Percentiles rank a stretch among this genome's conserved stretches.
Evolutionary conservation across 2,329 filamentous ascomycete genomes (phyloP).

Genomic region (Didymella pomorum): DNA sequence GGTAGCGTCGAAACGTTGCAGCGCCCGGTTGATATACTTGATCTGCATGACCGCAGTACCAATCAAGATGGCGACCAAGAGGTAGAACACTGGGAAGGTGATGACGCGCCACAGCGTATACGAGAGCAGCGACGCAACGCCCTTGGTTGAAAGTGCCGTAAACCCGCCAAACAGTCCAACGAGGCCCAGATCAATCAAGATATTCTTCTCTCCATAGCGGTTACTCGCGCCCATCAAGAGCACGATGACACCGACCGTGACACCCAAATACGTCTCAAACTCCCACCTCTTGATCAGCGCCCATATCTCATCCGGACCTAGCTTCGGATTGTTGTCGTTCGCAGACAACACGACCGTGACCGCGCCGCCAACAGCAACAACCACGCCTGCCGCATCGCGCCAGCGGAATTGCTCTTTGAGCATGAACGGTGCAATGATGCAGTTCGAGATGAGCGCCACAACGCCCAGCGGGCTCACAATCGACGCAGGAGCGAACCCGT

Average conservation of each 20-base stretch:
- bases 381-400: slow-evolving; percentile 85
- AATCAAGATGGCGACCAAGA: slow-evolving; percentile 79
- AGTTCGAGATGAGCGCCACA: slow-evolving; percentile 96
- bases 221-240: slow-evolving; percentile 83
- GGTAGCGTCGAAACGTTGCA: slow-evolving; percentile 95
- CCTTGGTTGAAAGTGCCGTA: slow-evolving; percentile 96
- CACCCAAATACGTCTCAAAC: slow-evolving; percentile 87
- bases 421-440: slow-evolving; percentile 92
- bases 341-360: slow-evolving; percentile 94
- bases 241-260: slow-evolving; percentile 77
- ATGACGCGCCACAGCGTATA: slow-evolving; percentile 89
- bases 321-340: slow-evolving; percentile 85
- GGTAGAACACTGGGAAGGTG: slow-evolving; percentile 90
- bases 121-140: slow-evolving; percentile 92
- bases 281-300: slow-evolving; percentile 84
- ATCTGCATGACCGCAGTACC: slow-evolving; percentile 94
- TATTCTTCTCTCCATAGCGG: slow-evolving; percentile 82
- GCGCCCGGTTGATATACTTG: slow-evolving; percentile 88
- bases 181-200: slow-evolving; percentile 90
- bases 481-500: slow-evolving; percentile 95
- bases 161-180: slow-evolving; percentile 96
- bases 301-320: slow-evolving; percentile 91
- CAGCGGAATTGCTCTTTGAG: slow-evolving; percentile 88
- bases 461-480: slow-evolving; percentile 97
- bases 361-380: slow-evolving; percentile 85